Evolutionary conservation across 140 eudicot species (phyloP), one percentile per base, ranked within the genome.

Genomic region (Senecio squalidus): DNA sequence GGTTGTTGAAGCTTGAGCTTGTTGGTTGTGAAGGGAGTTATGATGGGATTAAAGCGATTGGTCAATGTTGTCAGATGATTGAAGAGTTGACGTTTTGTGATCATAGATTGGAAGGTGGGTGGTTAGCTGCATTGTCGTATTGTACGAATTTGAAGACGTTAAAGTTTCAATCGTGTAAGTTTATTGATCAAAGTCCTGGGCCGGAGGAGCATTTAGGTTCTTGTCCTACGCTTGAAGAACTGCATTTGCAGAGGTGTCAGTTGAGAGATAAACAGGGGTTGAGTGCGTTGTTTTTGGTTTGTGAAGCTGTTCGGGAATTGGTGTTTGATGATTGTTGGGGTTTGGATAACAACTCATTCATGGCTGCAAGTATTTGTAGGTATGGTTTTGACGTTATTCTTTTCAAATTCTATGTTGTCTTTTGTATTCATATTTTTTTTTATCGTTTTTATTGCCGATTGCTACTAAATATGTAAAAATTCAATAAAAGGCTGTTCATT

Each of bases 21-120:
- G 94, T 76, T 29, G 99, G 99, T 15, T 93, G 99, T 56, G 99
- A 93, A 74, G 99, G 96, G 30, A 93, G 99, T 72, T 88, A 84
- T 59, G 96, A 93, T 45, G 99, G 99, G 70, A 78, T 93, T 14
- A 88, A 84, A 75, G 99, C 99, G 1, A 78, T 93, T 27, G 96
- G 96, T 0, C 96, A 87, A 55, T 93, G 99, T 45, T 93, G 99
- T 28, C 95, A 77, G 49, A 93, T 93, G 99, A 57, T 93, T 48
- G 99, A 93, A 73, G 96, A 93, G 67, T 69, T 93, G 76, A 88
- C 85, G 18, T 55, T 93, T 5, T 74, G 76, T 67, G 81, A 82
- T 55, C 95, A 84, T 66, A 80, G 77, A 67, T 64, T 93, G 77
- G 99, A 88, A 60, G 94, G 88, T 43, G 99, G 99, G 52, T 93